These are phyloP conservation scores for Exsudoporus frostii DNA, from an alignment of 768 basidiomycete species.

Conservation along the genomic window DNA sequence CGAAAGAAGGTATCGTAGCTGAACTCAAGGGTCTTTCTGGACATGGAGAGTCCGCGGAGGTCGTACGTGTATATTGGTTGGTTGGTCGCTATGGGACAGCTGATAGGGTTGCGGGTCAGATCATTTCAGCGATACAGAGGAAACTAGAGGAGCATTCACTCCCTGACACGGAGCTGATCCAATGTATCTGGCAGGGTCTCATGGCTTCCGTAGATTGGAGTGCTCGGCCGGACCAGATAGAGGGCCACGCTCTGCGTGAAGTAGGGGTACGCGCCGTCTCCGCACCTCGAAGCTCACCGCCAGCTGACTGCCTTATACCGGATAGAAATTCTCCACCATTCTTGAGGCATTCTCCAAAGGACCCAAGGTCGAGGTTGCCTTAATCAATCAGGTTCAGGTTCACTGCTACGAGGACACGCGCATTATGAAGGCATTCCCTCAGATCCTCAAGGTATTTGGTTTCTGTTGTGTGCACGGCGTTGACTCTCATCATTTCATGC, in stretches of 20 bases:
- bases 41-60: slow-evolving; percentile 63
- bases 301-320: neutral
- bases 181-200: slow-evolving; percentile 90
- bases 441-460: slow-evolving; percentile 75
- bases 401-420: slow-evolving; percentile 97
- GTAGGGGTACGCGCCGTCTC: slow-evolving; percentile 58
- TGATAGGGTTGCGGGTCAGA: slow-evolving; percentile 42
- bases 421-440: slow-evolving; percentile 91
- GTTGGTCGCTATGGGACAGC: neutral
- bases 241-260: slow-evolving; percentile 83
- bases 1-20: slow-evolving; percentile 72
- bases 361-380: slow-evolving; percentile 86
- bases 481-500: slow-evolving; percentile 10
- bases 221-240: slow-evolving; percentile 88
- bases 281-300: neutral
- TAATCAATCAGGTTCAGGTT: slow-evolving; percentile 93
- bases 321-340: slow-evolving; percentile 79
- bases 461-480: neutral
- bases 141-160: slow-evolving; percentile 79
- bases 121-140: slow-evolving; percentile 68
- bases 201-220: slow-evolving; percentile 87
- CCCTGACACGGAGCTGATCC: slow-evolving; percentile 79
- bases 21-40: slow-evolving; percentile 70
- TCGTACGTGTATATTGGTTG: slow-evolving; percentile 42
- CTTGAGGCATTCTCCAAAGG: slow-evolving; percentile 88